Conservation (phyloP, 2,329 filamentous ascomycete genomes). For the Fusarium annulatum region DNA sequence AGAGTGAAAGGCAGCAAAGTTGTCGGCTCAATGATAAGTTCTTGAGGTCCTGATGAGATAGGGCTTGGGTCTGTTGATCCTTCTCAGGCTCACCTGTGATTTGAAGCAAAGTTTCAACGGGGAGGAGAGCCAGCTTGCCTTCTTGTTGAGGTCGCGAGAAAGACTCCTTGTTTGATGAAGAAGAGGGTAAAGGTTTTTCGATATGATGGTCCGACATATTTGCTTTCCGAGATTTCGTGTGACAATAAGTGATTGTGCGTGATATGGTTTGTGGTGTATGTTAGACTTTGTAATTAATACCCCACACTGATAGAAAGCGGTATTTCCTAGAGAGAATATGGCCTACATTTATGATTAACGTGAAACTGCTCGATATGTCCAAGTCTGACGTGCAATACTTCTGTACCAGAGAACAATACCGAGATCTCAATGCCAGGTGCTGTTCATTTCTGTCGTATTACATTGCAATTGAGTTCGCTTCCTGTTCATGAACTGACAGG, state of each 20-base stretch:
- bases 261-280: accelerated
- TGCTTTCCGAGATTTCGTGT: accelerated
- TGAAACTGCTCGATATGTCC: not conserved
- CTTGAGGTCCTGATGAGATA: not conserved
- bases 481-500: accelerated
- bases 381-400: not conserved
- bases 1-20: not conserved
- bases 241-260: accelerated
- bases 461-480: accelerated
- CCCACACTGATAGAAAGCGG: accelerated
- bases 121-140: not conserved
- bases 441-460: accelerated
- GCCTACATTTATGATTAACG: not conserved
- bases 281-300: accelerated
- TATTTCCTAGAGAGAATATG: accelerated
- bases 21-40: not conserved
- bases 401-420: not conserved
- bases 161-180: too few species aligned
- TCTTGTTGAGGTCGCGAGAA: not conserved
- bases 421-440: accelerated
- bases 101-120: not conserved
- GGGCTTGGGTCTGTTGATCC: too few species aligned
- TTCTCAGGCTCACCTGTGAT: not conserved
- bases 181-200: accelerated
- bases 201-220: not conserved